Percentiles rank a stretch among this genome's conserved stretches.
These are phyloP conservation scores for Quercus robur DNA, from an alignment of 306 rosid genomes.

Conservation along the genomic window DNA sequence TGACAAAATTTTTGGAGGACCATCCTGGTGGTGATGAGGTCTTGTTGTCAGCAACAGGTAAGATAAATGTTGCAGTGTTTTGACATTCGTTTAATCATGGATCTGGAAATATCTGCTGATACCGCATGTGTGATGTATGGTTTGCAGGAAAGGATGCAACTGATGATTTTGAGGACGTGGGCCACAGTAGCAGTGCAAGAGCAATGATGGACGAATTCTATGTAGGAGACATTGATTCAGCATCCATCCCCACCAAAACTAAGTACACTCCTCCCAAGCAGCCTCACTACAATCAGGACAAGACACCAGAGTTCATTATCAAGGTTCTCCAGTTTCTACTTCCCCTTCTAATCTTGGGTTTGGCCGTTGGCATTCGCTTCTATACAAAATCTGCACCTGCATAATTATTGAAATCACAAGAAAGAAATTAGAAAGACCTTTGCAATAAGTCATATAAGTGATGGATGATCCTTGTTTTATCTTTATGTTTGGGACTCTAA, in stretches of 20 bases:
- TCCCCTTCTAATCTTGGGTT: slow-evolving; percentile 73
- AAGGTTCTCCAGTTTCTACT: slow-evolving; percentile 78
- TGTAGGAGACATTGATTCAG: slow-evolving; percentile 71
- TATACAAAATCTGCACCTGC: slow-evolving; percentile 55
- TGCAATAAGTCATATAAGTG: slow-evolving; percentile 22
- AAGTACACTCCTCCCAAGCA: slow-evolving; percentile 74
- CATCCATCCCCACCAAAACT: slow-evolving; percentile 50
- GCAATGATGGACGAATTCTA: slow-evolving; percentile 88
- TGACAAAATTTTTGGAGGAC: slow-evolving; percentile 89
- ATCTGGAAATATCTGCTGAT: slow-evolving; percentile 7
- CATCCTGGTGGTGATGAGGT: slow-evolving; percentile 99
- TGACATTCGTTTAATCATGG: neutral
- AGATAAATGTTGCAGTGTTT: slow-evolving; percentile 1
- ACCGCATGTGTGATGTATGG: slow-evolving; percentile 4
- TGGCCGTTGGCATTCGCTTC: slow-evolving; percentile 71
- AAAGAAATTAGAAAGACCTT: slow-evolving; percentile 5
- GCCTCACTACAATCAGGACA: slow-evolving; percentile 70
- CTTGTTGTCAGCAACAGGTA: slow-evolving; percentile 72
- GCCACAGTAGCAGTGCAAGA: slow-evolving; percentile 75
- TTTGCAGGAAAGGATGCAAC: slow-evolving; percentile 88
- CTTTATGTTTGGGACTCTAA: slow-evolving; percentile 9
- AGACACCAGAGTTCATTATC: slow-evolving; percentile 61
- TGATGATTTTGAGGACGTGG: slow-evolving; percentile 75
- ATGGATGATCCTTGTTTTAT: slow-evolving; percentile 13
- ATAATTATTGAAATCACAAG: slow-evolving; percentile 14